A percentile compares a stretch with the other conserved stretches of the same genome.
Evolutionary conservation across 495 filamentous ascomycete genomes (phyloP).

Genomic region (Xanthoparmelia taractica): DNA sequence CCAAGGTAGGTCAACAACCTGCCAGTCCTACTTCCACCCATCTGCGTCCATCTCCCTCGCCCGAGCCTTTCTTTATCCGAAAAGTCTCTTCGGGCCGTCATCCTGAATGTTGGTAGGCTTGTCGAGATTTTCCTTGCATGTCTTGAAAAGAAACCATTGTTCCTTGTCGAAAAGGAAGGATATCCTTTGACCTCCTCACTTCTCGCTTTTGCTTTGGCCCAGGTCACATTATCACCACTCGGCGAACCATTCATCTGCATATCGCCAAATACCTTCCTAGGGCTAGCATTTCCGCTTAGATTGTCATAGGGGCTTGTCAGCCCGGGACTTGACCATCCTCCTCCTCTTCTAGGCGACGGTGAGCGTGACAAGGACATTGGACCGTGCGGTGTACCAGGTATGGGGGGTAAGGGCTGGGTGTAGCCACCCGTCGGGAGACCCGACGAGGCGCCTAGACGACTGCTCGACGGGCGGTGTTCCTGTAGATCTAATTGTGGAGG

Average conservation of each 20-base stretch:
- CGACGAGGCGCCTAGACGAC: conserved; percentile 26
- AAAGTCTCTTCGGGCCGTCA: conserved; percentile 38
- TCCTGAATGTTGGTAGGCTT: conserved; percentile 62
- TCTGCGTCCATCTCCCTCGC: conserved; percentile 38
- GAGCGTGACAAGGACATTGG: conserved; percentile 77
- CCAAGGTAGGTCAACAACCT: conserved; percentile 34
- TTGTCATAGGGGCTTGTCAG: conserved; percentile 50
- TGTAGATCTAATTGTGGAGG: conserved; percentile 22
- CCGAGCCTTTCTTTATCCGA: conserved; percentile 73
- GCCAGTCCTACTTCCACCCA: conserved; percentile 28
- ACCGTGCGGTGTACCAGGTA: conserved; percentile 24
- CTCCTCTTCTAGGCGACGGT: conserved; percentile 70
- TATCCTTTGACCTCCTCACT: conserved; percentile 68
- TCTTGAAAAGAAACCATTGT: conserved; percentile 73
- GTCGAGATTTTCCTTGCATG: conserved; percentile 68
- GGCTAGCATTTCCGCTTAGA: conserved; percentile 61
- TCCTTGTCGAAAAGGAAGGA: conserved; percentile 70
- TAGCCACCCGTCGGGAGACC: conserved; percentile 25
- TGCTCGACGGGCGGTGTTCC: conserved; percentile 19
- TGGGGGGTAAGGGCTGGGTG: conserved; percentile 25
- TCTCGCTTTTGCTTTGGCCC: conserved; percentile 71
- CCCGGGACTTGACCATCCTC: conserved; percentile 82
- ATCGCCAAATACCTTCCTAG: conserved; percentile 41
- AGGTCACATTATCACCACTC: conserved; percentile 53
- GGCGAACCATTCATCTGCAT: conserved; percentile 31